A percentile compares a stretch with the other conserved stretches of the same genome.
phyloP scores from a whole-genome alignment of 495 filamentous ascomycete species.

The Daldinia grandis region DNA sequence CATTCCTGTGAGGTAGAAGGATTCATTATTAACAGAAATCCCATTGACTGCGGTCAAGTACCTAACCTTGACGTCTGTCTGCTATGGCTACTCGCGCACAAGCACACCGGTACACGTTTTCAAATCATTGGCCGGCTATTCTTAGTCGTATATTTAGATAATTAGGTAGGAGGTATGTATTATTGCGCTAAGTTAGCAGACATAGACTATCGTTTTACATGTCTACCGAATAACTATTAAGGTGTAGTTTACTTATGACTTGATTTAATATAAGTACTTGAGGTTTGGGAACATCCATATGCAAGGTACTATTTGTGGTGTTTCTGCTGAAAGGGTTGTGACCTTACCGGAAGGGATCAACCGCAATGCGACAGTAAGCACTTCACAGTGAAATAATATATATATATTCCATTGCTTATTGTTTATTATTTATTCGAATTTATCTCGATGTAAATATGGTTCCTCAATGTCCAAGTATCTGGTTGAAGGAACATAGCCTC shows the following conservation, averaged over 20 bases:
- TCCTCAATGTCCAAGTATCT: background rate
- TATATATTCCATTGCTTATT: background rate
- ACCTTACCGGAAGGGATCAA: background rate
- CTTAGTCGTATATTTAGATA: background rate
- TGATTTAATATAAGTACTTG: background rate
- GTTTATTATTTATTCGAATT: slow-evolving; percentile 19
- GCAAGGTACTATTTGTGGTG: background rate
- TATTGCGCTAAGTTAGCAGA: background rate
- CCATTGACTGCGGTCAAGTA: background rate
- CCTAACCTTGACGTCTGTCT: background rate
- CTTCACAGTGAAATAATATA: background rate
- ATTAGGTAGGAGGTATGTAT: too few species aligned
- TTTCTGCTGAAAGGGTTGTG: background rate
- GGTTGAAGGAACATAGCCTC: background rate
- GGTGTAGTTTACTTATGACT: background rate
- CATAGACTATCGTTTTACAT: background rate
- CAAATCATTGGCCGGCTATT: slow-evolving; percentile 9
- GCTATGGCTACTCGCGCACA: background rate
- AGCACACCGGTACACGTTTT: slow-evolving; percentile 13
- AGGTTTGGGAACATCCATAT: background rate
- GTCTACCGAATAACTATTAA: background rate
- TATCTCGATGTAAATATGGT: slow-evolving; percentile 8
- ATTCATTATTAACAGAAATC: slow-evolving; percentile 13
- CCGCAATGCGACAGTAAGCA: background rate
- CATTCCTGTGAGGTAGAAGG: slow-evolving; percentile 14